These are phyloP conservation scores for Dalbergia cochinchinensis DNA, from an alignment of 306 rosid species.

Conservation along the genomic window DNA sequence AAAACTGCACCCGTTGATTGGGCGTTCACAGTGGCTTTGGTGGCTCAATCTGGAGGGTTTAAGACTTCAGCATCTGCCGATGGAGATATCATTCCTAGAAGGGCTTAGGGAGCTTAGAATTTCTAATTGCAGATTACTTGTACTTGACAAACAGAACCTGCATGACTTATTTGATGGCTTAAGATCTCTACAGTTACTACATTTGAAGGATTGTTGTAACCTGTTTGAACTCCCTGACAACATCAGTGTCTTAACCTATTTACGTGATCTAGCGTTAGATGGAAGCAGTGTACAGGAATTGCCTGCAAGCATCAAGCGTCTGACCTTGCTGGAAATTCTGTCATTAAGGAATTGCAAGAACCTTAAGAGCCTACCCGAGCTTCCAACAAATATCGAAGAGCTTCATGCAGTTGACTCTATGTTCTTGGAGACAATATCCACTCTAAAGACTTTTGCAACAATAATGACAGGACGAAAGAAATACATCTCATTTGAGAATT, in stretches of 20 bases:
- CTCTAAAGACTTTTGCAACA: background rate
- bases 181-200: fast-evolving
- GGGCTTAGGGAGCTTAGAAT: background rate
- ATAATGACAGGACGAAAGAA: too few species aligned
- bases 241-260: background rate
- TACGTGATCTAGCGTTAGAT: background rate
- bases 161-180: background rate
- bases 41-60: background rate
- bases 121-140: background rate
- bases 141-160: background rate
- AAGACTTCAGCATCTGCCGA: background rate
- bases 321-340: background rate
- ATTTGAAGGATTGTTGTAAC: background rate
- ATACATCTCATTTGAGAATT: background rate
- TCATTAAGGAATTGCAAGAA: background rate
- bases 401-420: constrained; percentile 22
- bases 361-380: constrained; percentile 44
- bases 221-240: constrained; percentile 20
- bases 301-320: constrained; percentile 29
- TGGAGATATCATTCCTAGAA: background rate
- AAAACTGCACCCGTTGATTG: background rate
- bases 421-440: constrained; percentile 7
- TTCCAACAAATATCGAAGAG: background rate
- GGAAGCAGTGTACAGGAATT: background rate
- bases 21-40: background rate